Evolutionary conservation across 371 early-diverging fungal species (phyloP), one percentile per base, ranked within the genome.

Genomic region (Mortierella sp.): DNA sequence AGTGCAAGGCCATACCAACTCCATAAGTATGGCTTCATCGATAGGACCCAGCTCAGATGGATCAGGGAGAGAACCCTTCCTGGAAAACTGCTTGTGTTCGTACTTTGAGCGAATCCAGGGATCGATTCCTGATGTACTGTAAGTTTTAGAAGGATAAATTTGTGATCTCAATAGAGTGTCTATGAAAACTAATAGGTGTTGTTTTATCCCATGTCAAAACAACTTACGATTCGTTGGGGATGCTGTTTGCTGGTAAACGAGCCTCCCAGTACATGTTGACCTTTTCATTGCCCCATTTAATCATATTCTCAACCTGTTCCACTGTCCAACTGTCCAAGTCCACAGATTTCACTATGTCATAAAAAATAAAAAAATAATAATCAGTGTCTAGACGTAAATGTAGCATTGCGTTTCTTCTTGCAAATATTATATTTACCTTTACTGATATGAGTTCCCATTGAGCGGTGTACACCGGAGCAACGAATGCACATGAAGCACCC

Each of bases 251-350:
- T 43, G 85, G 86, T 15, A 90, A 76, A 63, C 85, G 85, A 36
- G 88, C 88, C 63, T 92, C 92, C 92, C 92, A 92, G 71, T 92
- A 91, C 88, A 84, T 80, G 83, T 94, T 93, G 52, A 93, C 94
- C 72, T 90, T 92, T 52, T 87, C 93, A 76, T 96, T 96, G 43
- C 96, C 96, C 95, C 95, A 94, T 16, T 87, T 86, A 33, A 87
- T 84, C 94, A 95, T 94, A 73, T 88, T 93, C 79, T 92, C 92
- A 38, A 95, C 88, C 77, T 96, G 96, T 38, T 94, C 94, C 16
- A 88, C 89, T n/a, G 94, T 92, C 95, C 96, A 96, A 28, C 92
- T 89, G 82, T 96, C 96, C 82, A 96, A 83, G 76, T 95, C 95
- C 32, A 94, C 92, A 16, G 93, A 94, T 80, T 95, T 94, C 28